Conservation (phyloP, 2,329 filamentous ascomycete genomes). For the Clonostachys solani region DNA sequence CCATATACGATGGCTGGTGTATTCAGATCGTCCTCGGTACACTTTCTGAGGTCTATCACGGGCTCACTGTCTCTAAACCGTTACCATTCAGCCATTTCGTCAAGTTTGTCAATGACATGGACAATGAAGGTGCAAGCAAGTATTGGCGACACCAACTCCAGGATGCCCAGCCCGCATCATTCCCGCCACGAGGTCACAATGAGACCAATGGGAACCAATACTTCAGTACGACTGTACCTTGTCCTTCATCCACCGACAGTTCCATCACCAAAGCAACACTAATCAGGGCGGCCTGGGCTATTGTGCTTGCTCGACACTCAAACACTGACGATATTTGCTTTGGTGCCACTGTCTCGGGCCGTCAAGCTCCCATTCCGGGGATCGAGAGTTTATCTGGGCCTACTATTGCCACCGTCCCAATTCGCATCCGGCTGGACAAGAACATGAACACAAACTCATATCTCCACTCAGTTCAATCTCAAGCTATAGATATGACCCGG, state of each 20-base stretch:
- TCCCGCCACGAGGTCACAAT: neutral
- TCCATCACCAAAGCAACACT: slow-evolving; percentile 9
- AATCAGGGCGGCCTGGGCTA: slow-evolving; percentile 19
- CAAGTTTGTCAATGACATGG: slow-evolving; percentile 1
- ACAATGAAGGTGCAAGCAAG: neutral
- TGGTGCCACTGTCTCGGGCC: slow-evolving; percentile 11
- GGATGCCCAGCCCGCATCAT: neutral
- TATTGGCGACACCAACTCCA: neutral
- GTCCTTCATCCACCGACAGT: neutral
- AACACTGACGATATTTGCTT: slow-evolving; percentile 10
- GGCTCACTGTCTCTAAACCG: neutral
- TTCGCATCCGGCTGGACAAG: slow-evolving; percentile 3
- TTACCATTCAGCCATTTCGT: slow-evolving; percentile 2
- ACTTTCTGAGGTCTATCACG: neutral
- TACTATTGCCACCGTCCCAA: slow-evolving; percentile 8
- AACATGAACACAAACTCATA: slow-evolving; percentile 5
- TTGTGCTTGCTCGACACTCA: slow-evolving; percentile 3
- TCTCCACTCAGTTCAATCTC: slow-evolving; percentile 6
- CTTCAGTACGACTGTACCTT: slow-evolving; percentile 1
- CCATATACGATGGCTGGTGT: slow-evolving; percentile 11
- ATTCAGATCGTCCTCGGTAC: slow-evolving; percentile 1
- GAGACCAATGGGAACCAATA: neutral
- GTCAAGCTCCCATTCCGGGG: slow-evolving; percentile 10
- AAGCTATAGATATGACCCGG: slow-evolving; percentile 9
- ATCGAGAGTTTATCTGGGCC: slow-evolving; percentile 10